A percentile compares a stretch with the other conserved stretches of the same genome.
Evolutionary conservation across 2,329 filamentous ascomycete genomes (phyloP).

Genomic region (Cordyceps tenuipes): DNA sequence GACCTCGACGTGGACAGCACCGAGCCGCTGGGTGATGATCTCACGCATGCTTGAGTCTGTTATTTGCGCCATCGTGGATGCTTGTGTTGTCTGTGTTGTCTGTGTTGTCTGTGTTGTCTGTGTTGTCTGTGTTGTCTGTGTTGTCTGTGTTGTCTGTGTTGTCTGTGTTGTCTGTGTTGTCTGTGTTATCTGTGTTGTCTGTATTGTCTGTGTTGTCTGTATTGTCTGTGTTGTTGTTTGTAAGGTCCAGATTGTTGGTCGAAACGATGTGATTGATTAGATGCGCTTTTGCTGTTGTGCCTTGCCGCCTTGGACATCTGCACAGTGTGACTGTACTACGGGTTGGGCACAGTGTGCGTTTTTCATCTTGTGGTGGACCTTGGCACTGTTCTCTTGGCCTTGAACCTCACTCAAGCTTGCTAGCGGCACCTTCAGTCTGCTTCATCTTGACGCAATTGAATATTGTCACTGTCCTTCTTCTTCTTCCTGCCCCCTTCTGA

Average conservation of each 20-base stretch:
- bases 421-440: neutral
- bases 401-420: neutral
- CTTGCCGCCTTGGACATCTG: too few species aligned
- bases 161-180: neutral
- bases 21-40: constrained; percentile 61
- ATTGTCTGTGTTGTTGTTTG: neutral
- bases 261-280: constrained; percentile 30
- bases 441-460: neutral
- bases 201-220: neutral
- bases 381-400: neutral
- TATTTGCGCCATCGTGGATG: constrained; percentile 46
- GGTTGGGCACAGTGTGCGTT: constrained; percentile 25
- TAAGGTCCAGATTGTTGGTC: too few species aligned
- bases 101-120: neutral
- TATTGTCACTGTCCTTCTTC: neutral
- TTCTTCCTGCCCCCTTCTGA: neutral
- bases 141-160: neutral
- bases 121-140: neutral
- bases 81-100: neutral
- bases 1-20: constrained; percentile 74
- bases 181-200: neutral
- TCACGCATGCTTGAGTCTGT: constrained; percentile 63
- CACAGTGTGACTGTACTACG: constrained; percentile 10
- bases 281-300: constrained; percentile 17
- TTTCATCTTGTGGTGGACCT: constrained; percentile 5